Percentiles rank a stretch among this genome's conserved stretches.
Conservation (phyloP, 1,284 basidiomycete genomes). For the Cutaneotrichosporon dermatis region DNA sequence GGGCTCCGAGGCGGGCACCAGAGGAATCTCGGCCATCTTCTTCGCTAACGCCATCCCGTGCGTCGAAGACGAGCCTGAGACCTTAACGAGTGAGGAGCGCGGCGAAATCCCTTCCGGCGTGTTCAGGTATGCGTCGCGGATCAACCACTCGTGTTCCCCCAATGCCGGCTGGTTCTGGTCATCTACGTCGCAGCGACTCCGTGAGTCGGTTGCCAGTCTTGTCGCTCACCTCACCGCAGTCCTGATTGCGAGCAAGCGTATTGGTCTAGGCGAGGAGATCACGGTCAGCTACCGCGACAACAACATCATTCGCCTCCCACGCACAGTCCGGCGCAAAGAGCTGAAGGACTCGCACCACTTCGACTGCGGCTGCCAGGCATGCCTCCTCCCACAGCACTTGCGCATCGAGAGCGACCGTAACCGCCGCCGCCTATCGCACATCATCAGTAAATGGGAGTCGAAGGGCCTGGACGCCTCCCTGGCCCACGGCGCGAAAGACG, state of each 20-base stretch:
- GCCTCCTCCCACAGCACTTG: not conserved
- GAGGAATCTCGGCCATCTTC: not conserved
- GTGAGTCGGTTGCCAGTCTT: not conserved
- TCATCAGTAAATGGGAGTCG: not conserved
- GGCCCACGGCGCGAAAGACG: not conserved
- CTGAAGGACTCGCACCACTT: not conserved
- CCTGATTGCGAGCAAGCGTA: not conserved
- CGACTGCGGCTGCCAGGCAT: not conserved
- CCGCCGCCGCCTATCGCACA: not conserved
- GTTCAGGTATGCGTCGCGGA: constrained; percentile 21
- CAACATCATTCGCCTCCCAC: not conserved
- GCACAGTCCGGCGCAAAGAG: not conserved
- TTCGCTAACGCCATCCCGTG: constrained; percentile 7
- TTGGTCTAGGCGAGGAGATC: not conserved
- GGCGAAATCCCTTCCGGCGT: constrained; percentile 9
- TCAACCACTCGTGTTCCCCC: constrained; percentile 29
- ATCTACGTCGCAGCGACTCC: not conserved
- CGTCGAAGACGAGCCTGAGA: not conserved
- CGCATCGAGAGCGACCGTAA: not conserved
- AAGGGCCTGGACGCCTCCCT: not conserved
- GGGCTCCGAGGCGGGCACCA: not conserved
- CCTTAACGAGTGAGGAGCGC: not conserved
- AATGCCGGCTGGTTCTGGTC: constrained; percentile 29
- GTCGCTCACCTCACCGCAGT: not conserved
- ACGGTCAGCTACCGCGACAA: not conserved